A percentile compares a stretch with the other conserved stretches of the same genome.
Conservation (phyloP, 176 grass and related monocot species). For the Oryza longistaminata region DNA sequence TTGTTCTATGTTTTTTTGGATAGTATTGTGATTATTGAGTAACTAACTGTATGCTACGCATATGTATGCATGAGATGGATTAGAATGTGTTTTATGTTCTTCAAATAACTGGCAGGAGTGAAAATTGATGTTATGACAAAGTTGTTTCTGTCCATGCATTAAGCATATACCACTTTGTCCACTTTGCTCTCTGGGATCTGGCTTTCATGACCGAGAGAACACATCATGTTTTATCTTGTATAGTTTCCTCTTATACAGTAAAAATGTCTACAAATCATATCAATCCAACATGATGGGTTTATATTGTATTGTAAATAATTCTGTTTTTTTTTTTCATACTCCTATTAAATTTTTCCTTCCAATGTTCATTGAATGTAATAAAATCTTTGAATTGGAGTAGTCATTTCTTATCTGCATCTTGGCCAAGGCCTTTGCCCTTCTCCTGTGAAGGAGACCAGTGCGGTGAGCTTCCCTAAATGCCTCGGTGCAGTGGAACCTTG, state of each 20-base stretch:
- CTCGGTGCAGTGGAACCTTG: background rate
- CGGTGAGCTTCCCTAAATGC: background rate
- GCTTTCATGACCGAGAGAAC: background rate
- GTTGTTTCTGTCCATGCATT: background rate
- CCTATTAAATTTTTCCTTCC: background rate
- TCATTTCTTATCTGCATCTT: background rate
- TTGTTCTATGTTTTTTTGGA: background rate
- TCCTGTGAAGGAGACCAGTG: background rate
- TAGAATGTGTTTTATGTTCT: conserved; percentile 3
- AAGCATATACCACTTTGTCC: background rate
- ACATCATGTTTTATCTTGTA: background rate
- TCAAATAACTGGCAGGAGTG: background rate
- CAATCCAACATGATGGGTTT: background rate
- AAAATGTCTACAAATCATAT: background rate
- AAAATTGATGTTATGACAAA: background rate
- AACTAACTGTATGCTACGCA: background rate
- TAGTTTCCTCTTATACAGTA: background rate
- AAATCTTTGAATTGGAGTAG: background rate
- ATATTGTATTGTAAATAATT: background rate
- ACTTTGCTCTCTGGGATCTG: background rate
- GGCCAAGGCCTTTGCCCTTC: background rate
- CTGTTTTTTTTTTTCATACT: background rate
- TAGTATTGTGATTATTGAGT: conserved; percentile 13
- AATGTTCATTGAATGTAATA: background rate
- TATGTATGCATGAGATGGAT: background rate